Evolutionary conservation across 306 rosid species (phyloP).

Genomic region (cucumber (Cucumis sativus)): DNA sequence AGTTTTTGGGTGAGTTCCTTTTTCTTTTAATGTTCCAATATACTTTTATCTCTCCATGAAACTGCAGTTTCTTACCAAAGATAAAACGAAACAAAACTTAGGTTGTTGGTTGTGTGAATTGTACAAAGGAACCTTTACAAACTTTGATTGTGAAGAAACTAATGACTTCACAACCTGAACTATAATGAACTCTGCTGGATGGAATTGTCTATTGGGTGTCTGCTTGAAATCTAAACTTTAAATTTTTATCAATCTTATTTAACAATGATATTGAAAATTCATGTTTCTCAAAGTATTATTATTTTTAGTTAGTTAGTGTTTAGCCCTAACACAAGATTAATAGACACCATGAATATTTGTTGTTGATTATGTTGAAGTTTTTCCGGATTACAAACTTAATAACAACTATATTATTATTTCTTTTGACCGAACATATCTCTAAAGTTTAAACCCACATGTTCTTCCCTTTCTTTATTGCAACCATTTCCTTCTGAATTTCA

Average conservation of each 20-base stretch:
- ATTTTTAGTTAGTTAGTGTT: too few relatives aligned
- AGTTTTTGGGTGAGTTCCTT: neutral
- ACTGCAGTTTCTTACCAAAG: neutral
- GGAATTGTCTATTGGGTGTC: neutral
- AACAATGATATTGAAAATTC: too few relatives aligned
- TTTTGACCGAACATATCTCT: too few relatives aligned
- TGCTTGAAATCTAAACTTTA: neutral
- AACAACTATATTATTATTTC: too few relatives aligned
- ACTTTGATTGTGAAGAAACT: neutral
- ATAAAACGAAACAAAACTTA: too few relatives aligned
- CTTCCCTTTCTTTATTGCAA: neutral
- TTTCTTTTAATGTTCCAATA: neutral
- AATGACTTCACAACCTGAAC: neutral
- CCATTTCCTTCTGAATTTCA: neutral
- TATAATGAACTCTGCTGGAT: neutral
- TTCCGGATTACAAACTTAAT: too few relatives aligned
- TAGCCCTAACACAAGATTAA: too few relatives aligned
- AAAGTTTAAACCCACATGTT: neutral
- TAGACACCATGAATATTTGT: too few relatives aligned
- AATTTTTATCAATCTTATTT: too few relatives aligned
- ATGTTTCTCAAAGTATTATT: too few relatives aligned
- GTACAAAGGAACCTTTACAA: neutral
- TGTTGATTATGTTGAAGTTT: too few relatives aligned
- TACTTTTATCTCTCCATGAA: too few relatives aligned
- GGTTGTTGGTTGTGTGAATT: neutral